These are phyloP conservation scores for Cystobasidium ongulense DNA, from an alignment of 768 basidiomycete genomes.

Conservation along the genomic window DNA sequence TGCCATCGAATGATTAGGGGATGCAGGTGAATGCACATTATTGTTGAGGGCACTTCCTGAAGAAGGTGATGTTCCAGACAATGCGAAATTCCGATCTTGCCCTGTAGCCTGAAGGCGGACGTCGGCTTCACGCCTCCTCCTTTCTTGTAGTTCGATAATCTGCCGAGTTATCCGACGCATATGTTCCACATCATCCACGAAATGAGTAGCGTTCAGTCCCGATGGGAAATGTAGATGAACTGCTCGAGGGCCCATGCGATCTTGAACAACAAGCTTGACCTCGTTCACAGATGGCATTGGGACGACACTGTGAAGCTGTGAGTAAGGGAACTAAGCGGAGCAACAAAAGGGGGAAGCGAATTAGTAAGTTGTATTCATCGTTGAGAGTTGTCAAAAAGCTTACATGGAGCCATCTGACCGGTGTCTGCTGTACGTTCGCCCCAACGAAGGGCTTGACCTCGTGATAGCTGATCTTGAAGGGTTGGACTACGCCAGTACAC, in stretches of 20 bases:
- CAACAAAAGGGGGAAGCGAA: not conserved
- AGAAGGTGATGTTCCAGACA: not conserved
- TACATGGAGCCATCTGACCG: not conserved
- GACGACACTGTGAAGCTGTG: not conserved
- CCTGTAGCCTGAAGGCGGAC: not conserved
- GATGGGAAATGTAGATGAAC: not conserved
- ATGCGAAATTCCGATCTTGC: not conserved
- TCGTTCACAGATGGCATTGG: not conserved
- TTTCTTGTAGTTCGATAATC: not conserved
- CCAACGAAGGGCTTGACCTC: not conserved
- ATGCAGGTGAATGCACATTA: not conserved
- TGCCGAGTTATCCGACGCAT: not conserved
- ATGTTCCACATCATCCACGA: not conserved
- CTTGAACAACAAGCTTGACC: not conserved
- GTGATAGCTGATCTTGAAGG: not conserved
- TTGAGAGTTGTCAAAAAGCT: not conserved
- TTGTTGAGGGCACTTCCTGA: not conserved
- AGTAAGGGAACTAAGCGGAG: not conserved
- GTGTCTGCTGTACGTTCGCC: not conserved
- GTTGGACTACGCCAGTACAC: not conserved
- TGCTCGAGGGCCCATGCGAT: not conserved
- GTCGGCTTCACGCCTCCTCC: not conserved
- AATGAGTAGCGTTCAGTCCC: not conserved
- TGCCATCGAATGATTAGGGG: not conserved
- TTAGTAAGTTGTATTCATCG: not conserved